Base-by-base conservation (phyloP, 129 eudicot species). In the Artemisia argyi region DNA sequence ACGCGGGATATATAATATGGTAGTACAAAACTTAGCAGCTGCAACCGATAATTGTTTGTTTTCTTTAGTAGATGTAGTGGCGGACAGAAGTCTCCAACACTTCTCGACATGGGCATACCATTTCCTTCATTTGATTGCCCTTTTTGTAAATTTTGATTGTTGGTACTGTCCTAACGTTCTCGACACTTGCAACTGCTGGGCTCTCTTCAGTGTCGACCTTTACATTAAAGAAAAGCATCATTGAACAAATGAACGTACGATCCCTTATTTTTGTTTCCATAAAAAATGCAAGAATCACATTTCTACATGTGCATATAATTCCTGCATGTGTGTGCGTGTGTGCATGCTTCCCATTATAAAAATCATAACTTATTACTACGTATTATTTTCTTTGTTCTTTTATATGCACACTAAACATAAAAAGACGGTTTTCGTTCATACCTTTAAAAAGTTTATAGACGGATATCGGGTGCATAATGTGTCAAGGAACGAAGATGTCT, bases 201-300 rank as follows among this genome's bases (percentile, higher is more conserved):
- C 84, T 85, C 69, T 88, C 96, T 79, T 84, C 91, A 5, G 88
- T 75, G 81, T 94, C 92, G 81, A 90, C 97, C 98, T 94, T 72
- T 15, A 35, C 66, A 55, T 63, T 15, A 54, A 63, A 66, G 17
- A 24, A 32, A 62, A 70, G 9, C 46, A 22, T 10, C 32, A 65
- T 35, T 72, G 7, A 80, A 32, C 58, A 42, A 18, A 42, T 51
- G 72, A 10, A 80, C 16, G 19, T 18, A 64, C 13, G 44, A 24
- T 59, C 42, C 24, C 11, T 59, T 59, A 35, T 24, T 10, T 28
- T 61, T 61, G 47, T 61, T 61, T 28, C 14, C 66, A 39, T 1
- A 28, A 17, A 61, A 61, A 28, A 28, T 3, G 66, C 1, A 65
- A 69, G 72, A 66, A 67, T 76, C 46, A 76, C 39, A 18, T 46